Base-by-base conservation (phyloP, 1,139 yeast genomes). In the Sugiyamaella japonica region DNA sequence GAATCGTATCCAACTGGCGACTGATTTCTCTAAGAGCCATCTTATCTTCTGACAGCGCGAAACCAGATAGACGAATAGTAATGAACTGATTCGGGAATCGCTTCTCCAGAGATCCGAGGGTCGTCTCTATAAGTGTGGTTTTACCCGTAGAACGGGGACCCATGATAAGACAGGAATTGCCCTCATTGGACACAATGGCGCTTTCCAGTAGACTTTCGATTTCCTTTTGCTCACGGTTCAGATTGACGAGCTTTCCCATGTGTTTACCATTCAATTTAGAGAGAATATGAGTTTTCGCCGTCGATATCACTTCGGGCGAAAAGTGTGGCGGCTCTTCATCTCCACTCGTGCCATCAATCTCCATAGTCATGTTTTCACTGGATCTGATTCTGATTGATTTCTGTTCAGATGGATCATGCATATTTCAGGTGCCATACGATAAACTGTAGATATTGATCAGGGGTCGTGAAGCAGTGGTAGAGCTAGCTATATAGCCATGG, bases 101-200 rank as follows among this genome's bases (percentile, higher is more conserved):
- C 1, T 55, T 29, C 2, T 72, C 62, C 23, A 90, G 71, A n/a
- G 75, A 71, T 0, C 68, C 60, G 28, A 93, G 59, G 0, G 88
- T 89, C 6, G 76, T 71, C 45, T 85, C 78, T 7, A 91, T 74
- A 9, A 88, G 70, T 1, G 81, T 72, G 0, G 95, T 77, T 67
- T 93, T 93, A 0, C 96, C 97, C 5, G 83, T 74, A 1, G 87
- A 82, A 48, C 91, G 73, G 0, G 97, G 91, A 0, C 99, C 99
- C 47, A 89, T 77, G 1, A 93, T 57, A 9, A 91, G 73, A 8
- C 85, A 82, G 0, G 97, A 90, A 66, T 88, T 90, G 4, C 96
- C 93, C 61, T 89, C 95, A 38, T 81, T 79, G 59, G 82, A 82
- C 15, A 75, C 71, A 0, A 91, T 77, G 0, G 96, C 85, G 59